Conservation (phyloP, 805 yeast species). For the Ogataea angusta region DNA sequence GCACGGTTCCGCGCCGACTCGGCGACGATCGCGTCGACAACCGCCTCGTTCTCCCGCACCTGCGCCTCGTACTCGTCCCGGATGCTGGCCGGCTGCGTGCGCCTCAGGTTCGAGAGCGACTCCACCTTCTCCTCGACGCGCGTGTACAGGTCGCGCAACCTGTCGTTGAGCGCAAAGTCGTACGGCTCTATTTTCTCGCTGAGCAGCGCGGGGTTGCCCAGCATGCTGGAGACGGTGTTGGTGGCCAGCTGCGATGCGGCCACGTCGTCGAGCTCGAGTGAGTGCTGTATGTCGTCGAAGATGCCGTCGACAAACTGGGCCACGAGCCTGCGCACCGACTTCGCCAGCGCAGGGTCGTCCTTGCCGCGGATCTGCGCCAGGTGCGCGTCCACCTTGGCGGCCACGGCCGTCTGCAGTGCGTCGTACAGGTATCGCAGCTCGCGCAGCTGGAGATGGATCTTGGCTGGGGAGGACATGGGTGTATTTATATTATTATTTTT, state of each 20-base stretch:
- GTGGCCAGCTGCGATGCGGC: slow-evolving; percentile 8
- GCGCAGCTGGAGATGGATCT: slow-evolving; percentile 46
- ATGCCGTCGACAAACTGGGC: slow-evolving; percentile 47
- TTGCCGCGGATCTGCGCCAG: slow-evolving; percentile 11
- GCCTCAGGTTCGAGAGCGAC: slow-evolving; percentile 52
- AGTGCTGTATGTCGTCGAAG: slow-evolving; percentile 55
- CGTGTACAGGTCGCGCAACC: slow-evolving; percentile 52
- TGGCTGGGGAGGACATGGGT: slow-evolving; percentile 33
- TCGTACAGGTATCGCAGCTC: slow-evolving; percentile 51
- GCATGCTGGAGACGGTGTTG: slow-evolving; percentile 10
- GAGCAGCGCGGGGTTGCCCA: slow-evolving; percentile 18
- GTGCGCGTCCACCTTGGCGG: slow-evolving; percentile 39
- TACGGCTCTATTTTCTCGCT: slow-evolving; percentile 59
- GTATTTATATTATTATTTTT: neutral
- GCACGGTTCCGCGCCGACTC: slow-evolving; percentile 20
- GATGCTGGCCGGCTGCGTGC: slow-evolving; percentile 46
- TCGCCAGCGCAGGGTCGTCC: slow-evolving; percentile 20
- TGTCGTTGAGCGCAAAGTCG: slow-evolving; percentile 59
- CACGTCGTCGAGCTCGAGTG: slow-evolving; percentile 59
- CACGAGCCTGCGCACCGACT: slow-evolving; percentile 41
- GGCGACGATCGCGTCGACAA: slow-evolving; percentile 13
- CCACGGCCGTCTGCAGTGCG: slow-evolving; percentile 41
- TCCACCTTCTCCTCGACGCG: slow-evolving; percentile 63
- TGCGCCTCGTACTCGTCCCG: slow-evolving; percentile 35
- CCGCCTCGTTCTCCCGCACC: slow-evolving; percentile 18